phyloP scores from a whole-genome alignment of 2,329 filamentous ascomycete genomes.

The Fonsecaea pugnacius region DNA sequence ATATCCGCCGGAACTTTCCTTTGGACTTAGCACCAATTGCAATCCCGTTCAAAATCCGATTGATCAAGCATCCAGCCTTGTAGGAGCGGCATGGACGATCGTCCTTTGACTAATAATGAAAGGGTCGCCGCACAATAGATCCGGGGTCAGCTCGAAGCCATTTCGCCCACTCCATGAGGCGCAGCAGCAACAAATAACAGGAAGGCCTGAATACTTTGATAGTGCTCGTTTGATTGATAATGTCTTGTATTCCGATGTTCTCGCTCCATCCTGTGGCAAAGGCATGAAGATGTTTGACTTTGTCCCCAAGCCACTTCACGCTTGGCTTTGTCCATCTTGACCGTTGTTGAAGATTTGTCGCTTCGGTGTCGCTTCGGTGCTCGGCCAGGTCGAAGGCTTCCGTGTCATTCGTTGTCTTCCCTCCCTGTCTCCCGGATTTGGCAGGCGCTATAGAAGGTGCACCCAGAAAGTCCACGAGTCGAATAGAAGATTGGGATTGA shows the following conservation, averaged over 20 bases:
- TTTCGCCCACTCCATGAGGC: not conserved
- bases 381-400: not conserved
- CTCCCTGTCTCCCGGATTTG: not conserved
- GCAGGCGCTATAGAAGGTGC: constrained; percentile 4
- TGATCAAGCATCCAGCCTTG: not conserved
- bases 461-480: not conserved
- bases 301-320: not conserved
- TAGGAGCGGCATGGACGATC: not conserved
- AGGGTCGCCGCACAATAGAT: not conserved
- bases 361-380: not conserved
- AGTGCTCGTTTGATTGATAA: not conserved
- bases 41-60: not conserved
- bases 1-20: constrained; percentile 8
- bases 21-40: not conserved
- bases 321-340: not conserved
- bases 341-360: not conserved
- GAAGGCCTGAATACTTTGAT: not conserved
- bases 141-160: not conserved
- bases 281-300: not conserved
- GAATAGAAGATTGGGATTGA: not conserved
- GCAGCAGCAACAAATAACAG: not conserved
- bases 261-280: not conserved
- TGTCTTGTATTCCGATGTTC: not conserved
- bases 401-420: not conserved
- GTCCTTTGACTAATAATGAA: not conserved